Evolutionary conservation across 2,329 filamentous ascomycete species (phyloP).

Genomic region (Xylaria sp.): DNA sequence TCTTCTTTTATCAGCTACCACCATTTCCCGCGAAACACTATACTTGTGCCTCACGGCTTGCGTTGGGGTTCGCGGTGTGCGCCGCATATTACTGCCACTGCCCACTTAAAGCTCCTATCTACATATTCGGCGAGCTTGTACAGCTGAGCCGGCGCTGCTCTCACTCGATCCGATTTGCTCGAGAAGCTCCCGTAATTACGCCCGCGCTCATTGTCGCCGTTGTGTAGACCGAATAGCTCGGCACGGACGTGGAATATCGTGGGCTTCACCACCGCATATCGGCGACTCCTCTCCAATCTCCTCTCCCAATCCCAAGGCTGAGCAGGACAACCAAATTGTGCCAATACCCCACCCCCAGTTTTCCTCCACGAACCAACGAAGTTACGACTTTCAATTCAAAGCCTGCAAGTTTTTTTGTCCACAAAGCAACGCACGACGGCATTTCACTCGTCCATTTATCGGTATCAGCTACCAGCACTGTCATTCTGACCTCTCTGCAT

Average conservation of each 20-base stretch:
- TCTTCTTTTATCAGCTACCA: slow-evolving; percentile 38
- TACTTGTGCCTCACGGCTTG: slow-evolving; percentile 32
- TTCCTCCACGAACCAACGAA: slow-evolving; percentile 43
- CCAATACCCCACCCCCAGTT: slow-evolving; percentile 43
- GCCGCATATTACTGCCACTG: slow-evolving; percentile 37
- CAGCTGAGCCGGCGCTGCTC: slow-evolving; percentile 40
- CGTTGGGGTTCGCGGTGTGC: slow-evolving; percentile 29
- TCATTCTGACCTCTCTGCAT: slow-evolving; percentile 18
- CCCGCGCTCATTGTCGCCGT: slow-evolving; percentile 36
- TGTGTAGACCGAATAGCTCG: slow-evolving; percentile 34
- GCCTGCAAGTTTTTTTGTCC: slow-evolving; percentile 35
- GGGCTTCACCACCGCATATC: slow-evolving; percentile 34
- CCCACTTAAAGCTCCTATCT: slow-evolving; percentile 37
- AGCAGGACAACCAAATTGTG: slow-evolving; percentile 36
- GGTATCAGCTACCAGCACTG: slow-evolving; percentile 24
- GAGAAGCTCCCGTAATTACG: slow-evolving; percentile 36
- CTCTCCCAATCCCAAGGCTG: slow-evolving; percentile 20
- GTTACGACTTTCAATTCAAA: slow-evolving; percentile 39
- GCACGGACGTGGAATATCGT: slow-evolving; percentile 32
- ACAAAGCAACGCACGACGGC: slow-evolving; percentile 32
- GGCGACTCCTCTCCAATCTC: slow-evolving; percentile 20
- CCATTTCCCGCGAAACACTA: slow-evolving; percentile 27
- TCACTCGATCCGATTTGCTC: slow-evolving; percentile 42
- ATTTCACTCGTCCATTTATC: slow-evolving; percentile 37
- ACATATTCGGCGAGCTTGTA: slow-evolving; percentile 35